These are phyloP conservation scores for Talaromyces nanjingensis DNA, from an alignment of 495 filamentous ascomycete genomes.

Conservation along the genomic window DNA sequence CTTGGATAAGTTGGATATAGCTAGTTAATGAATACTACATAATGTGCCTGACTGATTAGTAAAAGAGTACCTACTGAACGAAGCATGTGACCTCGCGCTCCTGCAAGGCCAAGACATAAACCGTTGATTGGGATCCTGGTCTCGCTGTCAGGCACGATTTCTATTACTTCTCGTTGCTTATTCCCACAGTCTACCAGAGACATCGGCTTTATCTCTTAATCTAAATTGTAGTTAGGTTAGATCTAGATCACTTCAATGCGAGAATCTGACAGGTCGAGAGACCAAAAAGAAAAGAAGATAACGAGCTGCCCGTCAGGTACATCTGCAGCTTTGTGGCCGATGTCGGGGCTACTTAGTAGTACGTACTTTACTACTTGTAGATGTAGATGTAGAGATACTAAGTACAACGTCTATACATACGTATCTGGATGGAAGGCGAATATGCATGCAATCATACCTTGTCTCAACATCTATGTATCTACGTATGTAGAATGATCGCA, in stretches of 20 bases:
- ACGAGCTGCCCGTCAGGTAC: background rate
- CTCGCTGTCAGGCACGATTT: background rate
- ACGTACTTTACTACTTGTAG: background rate
- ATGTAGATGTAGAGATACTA: background rate
- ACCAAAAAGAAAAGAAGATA: background rate
- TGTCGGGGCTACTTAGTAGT: background rate
- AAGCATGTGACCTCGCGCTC: background rate
- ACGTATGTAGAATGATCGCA: background rate
- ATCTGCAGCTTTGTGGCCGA: background rate
- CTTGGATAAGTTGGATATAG: background rate
- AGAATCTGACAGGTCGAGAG: background rate
- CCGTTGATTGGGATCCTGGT: background rate
- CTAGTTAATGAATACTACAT: background rate
- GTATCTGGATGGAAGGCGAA: background rate
- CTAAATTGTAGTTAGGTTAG: background rate
- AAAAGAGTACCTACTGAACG: too few relatives aligned
- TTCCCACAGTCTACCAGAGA: background rate
- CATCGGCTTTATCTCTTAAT: background rate
- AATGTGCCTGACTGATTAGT: background rate
- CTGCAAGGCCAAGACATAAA: background rate
- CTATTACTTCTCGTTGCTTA: background rate
- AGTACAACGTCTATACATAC: background rate
- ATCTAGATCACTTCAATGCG: background rate
- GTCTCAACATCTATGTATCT: background rate
- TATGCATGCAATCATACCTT: slow-evolving; percentile 3